Conservation (phyloP, 2,329 filamentous ascomycete species). For the Elsinoe arachidis region DNA sequence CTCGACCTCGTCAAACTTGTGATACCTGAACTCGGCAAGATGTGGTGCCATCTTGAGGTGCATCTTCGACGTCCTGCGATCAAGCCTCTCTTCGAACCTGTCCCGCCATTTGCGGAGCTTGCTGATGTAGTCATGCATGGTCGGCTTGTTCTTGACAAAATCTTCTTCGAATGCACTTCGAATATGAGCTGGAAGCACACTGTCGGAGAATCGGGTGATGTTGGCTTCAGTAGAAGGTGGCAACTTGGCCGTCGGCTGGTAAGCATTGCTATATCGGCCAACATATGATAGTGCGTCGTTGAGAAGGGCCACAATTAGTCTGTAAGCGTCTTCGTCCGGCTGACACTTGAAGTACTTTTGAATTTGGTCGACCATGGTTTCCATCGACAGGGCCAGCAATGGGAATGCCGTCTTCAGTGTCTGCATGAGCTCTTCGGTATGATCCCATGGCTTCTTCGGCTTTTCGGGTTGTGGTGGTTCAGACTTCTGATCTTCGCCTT, state of each 20-base stretch:
- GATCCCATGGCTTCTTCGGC: conserved; percentile 82
- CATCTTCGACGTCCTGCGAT: conserved; percentile 64
- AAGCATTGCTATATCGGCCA: conserved; percentile 74
- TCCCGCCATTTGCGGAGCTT: conserved; percentile 93
- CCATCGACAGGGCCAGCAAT: conserved; percentile 91
- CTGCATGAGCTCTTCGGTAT: conserved; percentile 90
- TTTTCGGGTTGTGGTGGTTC: conserved; percentile 34
- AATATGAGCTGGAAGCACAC: conserved; percentile 87
- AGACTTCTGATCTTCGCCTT: conserved; percentile 20
- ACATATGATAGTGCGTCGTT: conserved; percentile 95
- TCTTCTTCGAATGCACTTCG: conserved; percentile 95
- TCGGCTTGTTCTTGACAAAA: conserved; percentile 90
- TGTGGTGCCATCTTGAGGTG: conserved; percentile 80
- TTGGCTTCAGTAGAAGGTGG: conserved; percentile 87
- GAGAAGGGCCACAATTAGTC: conserved; percentile 90
- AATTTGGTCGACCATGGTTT: conserved; percentile 98
- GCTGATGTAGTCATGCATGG: conserved; percentile 97
- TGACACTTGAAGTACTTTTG: conserved; percentile 99
- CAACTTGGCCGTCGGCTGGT: conserved; percentile 84
- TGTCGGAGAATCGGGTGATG: conserved; percentile 93
- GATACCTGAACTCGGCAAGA: conserved; percentile 91
- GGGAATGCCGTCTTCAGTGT: conserved; percentile 96
- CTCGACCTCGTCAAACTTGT: conserved; percentile 98
- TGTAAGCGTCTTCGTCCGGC: conserved; percentile 94
- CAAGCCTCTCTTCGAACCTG: conserved; percentile 95